phyloP scores from a whole-genome alignment of 495 filamentous ascomycete genomes.

The Penicillium salamii region DNA sequence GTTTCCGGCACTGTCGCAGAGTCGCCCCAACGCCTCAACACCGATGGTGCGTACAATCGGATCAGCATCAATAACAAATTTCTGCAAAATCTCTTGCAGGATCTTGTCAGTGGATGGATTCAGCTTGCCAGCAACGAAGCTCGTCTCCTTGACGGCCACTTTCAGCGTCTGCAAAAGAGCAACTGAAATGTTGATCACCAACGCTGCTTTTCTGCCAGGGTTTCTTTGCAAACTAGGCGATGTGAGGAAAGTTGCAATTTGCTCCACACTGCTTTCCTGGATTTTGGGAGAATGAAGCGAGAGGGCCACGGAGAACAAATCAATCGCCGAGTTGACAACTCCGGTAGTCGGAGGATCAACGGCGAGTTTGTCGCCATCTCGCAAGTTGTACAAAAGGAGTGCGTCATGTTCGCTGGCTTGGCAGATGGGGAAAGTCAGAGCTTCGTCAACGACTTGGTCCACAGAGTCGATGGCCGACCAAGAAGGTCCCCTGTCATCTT shows the following conservation, averaged over 20 bases:
- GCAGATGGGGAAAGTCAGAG: slow-evolving; percentile 71
- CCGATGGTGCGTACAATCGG: slow-evolving; percentile 82
- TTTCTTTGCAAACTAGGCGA: slow-evolving; percentile 79
- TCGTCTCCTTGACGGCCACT: slow-evolving; percentile 76
- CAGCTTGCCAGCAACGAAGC: slow-evolving; percentile 69
- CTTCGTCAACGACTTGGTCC: slow-evolving; percentile 68
- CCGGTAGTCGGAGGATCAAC: slow-evolving; percentile 89
- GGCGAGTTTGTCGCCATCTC: slow-evolving; percentile 42
- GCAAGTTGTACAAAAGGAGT: slow-evolving; percentile 67
- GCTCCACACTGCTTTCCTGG: slow-evolving; percentile 92
- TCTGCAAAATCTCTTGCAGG: slow-evolving; percentile 76
- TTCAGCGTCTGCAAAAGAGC: slow-evolving; percentile 78
- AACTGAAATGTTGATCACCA: slow-evolving; percentile 84
- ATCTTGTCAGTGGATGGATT: slow-evolving; percentile 78
- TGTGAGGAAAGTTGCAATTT: slow-evolving; percentile 81
- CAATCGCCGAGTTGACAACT: slow-evolving; percentile 89
- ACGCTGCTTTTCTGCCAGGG: slow-evolving; percentile 81
- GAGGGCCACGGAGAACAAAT: slow-evolving; percentile 85
- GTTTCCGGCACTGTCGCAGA: slow-evolving; percentile 88
- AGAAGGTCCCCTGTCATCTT: slow-evolving; percentile 51
- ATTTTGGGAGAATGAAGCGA: slow-evolving; percentile 85
- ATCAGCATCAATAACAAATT: slow-evolving; percentile 77
- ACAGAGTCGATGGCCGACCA: slow-evolving; percentile 62
- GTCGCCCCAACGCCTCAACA: slow-evolving; percentile 80
- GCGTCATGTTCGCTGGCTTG: slow-evolving; percentile 88